A percentile compares a stretch with the other conserved stretches of the same genome.
phyloP scores from a whole-genome alignment of 2,329 filamentous ascomycete species.

The Alternaria gansuensis region DNA sequence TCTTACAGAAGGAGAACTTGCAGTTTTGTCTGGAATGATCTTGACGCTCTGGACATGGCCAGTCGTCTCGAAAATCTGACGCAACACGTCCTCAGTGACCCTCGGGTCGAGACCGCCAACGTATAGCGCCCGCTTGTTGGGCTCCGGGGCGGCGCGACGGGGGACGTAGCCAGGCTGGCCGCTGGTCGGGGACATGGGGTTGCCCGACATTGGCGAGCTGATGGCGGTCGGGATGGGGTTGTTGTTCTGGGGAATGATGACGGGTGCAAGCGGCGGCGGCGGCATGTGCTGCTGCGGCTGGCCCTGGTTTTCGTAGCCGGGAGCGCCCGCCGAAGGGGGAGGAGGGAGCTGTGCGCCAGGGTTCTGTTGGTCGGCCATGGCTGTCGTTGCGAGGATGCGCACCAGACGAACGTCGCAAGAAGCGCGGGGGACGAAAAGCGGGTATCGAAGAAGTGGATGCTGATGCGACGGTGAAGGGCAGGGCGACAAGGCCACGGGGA shows the following conservation, averaged over 20 bases:
- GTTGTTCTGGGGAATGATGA: constrained; percentile 92
- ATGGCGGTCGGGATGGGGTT: constrained; percentile 95
- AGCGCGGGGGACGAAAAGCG: constrained; percentile 17
- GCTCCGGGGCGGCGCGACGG: constrained; percentile 92
- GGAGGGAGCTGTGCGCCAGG: constrained; percentile 72
- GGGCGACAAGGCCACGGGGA: constrained; percentile 25
- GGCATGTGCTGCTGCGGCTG: constrained; percentile 80
- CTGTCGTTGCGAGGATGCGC: constrained; percentile 32
- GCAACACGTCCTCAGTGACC: constrained; percentile 94
- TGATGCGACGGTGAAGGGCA: constrained; percentile 22
- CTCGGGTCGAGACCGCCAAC: constrained; percentile 93
- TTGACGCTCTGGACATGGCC: constrained; percentile 98
- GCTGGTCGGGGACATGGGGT: constrained; percentile 85
- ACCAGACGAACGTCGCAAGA: constrained; percentile 25
- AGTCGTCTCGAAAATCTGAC: constrained; percentile 98
- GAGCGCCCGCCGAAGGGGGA: constrained; percentile 73
- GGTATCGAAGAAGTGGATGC: constrained; percentile 10
- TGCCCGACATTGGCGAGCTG: constrained; percentile 82
- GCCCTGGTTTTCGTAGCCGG: constrained; percentile 78
- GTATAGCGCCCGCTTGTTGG: constrained; percentile 97
- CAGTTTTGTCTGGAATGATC: constrained; percentile 99
- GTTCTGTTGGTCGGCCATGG: constrained; percentile 81
- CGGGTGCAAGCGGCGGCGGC: constrained; percentile 83
- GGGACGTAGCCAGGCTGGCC: constrained; percentile 73
- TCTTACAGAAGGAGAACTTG: constrained; percentile 63